These are phyloP conservation scores for Glycyrrhiza uralensis DNA, from an alignment of 306 rosid genomes.

Conservation along the genomic window DNA sequence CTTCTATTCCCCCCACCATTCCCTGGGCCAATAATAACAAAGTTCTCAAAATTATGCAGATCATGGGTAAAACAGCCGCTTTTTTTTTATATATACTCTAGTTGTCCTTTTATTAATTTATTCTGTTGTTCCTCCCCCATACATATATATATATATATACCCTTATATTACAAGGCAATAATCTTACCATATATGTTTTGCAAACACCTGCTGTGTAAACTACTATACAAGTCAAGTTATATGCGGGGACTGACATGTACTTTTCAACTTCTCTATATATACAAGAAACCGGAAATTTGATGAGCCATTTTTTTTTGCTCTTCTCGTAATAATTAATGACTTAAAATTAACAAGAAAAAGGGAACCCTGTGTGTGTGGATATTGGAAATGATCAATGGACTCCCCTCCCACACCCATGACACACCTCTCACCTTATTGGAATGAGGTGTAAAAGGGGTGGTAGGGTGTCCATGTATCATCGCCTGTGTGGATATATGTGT, in stretches of 20 bases:
- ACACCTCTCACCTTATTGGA: too few species aligned
- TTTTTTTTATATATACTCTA: background rate
- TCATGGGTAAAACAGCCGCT: constrained; percentile 6
- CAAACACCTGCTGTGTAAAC: background rate
- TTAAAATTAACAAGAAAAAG: background rate
- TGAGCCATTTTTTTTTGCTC: background rate
- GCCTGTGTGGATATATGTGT: background rate
- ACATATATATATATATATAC: background rate
- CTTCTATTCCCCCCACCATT: constrained; percentile 16
- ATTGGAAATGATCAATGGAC: too few species aligned
- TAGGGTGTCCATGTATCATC: too few species aligned
- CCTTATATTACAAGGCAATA: too few species aligned
- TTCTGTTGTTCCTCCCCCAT: background rate
- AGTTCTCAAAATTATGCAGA: background rate
- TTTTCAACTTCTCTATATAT: constrained; percentile 4
- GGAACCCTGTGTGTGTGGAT: too few species aligned
- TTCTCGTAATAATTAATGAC: background rate
- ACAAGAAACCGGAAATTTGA: background rate
- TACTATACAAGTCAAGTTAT: background rate
- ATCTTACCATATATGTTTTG: background rate
- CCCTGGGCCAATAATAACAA: background rate
- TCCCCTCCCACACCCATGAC: too few species aligned
- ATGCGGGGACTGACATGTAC: constrained; percentile 4
- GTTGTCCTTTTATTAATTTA: background rate
- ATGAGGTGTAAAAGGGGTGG: too few species aligned